Percentiles rank a stretch among this genome's conserved stretches.
Evolutionary conservation across 306 rosid genomes (phyloP).

Genomic region (Chamaecrista fasciculata): DNA sequence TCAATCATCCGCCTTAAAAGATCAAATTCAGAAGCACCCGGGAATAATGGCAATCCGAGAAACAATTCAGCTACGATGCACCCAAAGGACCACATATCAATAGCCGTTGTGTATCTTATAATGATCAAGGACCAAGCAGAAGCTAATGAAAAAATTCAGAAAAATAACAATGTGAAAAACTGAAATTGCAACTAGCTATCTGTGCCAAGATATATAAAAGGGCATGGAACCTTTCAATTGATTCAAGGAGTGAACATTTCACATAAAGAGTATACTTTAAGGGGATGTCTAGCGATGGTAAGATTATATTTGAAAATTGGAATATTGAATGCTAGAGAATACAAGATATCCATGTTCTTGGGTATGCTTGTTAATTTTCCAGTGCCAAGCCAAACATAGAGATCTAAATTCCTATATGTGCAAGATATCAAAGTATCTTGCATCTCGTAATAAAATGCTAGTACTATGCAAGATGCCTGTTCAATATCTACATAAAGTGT

Average conservation of each 20-base stretch:
- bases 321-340: conserved; percentile 1
- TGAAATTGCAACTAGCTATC: conserved; percentile 3
- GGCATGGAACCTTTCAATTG: background rate
- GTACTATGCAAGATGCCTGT: background rate
- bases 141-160: conserved; percentile 14
- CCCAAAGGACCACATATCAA: conserved; percentile 99
- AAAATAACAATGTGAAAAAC: background rate
- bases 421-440: background rate
- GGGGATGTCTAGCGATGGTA: background rate
- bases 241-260: conserved; percentile 3
- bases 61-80: conserved; percentile 99
- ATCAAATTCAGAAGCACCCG: conserved; percentile 99
- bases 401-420: background rate
- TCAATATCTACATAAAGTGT: background rate
- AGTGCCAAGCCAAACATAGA: conserved; percentile 1
- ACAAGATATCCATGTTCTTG: conserved; percentile 6
- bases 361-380: conserved; percentile 5
- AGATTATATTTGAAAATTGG: conserved; percentile 13
- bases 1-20: conserved; percentile 87
- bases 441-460: background rate
- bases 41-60: conserved; percentile 93
- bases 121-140: conserved; percentile 48
- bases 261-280: conserved; percentile 13
- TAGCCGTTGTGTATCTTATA: conserved; percentile 86
- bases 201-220: background rate